Evolutionary conservation across 345 rosid species (phyloP).

Genomic region (Citropsis articulata): DNA sequence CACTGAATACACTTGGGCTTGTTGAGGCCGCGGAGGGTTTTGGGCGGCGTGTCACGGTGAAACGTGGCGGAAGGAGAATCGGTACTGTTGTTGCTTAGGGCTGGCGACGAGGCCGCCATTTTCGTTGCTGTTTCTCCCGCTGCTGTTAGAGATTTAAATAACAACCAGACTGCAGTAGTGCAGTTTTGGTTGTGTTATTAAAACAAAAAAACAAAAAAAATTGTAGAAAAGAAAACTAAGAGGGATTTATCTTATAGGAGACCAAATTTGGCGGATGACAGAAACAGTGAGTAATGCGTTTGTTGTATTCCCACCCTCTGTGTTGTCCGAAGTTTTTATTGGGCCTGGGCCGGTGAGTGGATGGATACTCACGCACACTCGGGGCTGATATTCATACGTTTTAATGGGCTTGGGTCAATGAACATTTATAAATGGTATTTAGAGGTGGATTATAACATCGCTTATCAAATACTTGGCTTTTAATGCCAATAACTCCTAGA

Average conservation of each 20-base stretch:
- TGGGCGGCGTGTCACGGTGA: slow-evolving; percentile 49
- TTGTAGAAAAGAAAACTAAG: not conserved
- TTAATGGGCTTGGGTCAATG: not conserved
- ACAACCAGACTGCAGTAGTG: slow-evolving; percentile 3
- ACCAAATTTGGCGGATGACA: not conserved
- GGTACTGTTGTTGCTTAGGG: slow-evolving; percentile 29
- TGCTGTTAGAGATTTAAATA: not conserved
- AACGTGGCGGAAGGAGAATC: slow-evolving; percentile 18
- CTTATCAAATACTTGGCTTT: no score
- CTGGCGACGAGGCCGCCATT: slow-evolving; percentile 57
- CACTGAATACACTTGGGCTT: slow-evolving; percentile 97
- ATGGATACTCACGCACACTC: not conserved
- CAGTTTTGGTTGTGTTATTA: not conserved
- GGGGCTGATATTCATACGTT: not conserved
- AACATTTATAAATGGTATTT: no score
- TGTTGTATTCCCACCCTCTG: no score
- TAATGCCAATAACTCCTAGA: no score
- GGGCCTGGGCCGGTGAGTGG: not conserved
- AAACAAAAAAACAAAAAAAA: not conserved
- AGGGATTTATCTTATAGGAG: not conserved
- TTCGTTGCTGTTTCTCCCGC: slow-evolving; percentile 8
- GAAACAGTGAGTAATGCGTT: not conserved
- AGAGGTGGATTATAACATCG: no score
- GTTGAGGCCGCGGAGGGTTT: slow-evolving; percentile 91
- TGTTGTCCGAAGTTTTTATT: not conserved